Conservation (phyloP, 768 basidiomycete species). For the Tylopilus intermedius region DNA sequence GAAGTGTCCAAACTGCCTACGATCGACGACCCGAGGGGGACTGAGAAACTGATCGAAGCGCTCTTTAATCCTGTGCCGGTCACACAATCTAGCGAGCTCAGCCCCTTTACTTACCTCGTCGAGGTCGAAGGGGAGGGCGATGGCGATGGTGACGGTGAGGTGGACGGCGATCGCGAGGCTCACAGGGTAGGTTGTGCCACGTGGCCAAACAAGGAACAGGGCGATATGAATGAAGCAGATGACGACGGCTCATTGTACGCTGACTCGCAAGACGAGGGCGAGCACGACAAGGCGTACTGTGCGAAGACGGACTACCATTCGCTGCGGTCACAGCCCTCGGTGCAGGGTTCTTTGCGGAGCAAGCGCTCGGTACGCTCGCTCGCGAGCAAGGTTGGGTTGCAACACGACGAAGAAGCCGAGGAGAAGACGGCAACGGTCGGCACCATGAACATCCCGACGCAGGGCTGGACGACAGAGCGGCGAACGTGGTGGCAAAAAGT, state of each 20-base stretch:
- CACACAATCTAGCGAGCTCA: conserved; percentile 21
- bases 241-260: conserved; percentile 22
- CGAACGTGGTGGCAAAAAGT: conserved; percentile 32
- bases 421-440: not conserved
- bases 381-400: conserved; percentile 6
- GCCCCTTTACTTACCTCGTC: conserved; percentile 36
- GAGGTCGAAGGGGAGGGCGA: conserved; percentile 24
- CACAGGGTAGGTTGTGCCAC: not conserved
- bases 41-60: conserved; percentile 72
- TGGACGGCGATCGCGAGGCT: conserved; percentile 1
- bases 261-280: conserved; percentile 15
- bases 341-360: conserved; percentile 21
- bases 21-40: conserved; percentile 57
- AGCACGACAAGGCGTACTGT: conserved; percentile 1
- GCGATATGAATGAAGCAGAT: conserved; percentile 3
- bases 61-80: conserved; percentile 69
- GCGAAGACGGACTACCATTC: conserved; percentile 29
- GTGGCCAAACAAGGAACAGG: not conserved
- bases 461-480: conserved; percentile 13
- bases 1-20: conserved; percentile 40
- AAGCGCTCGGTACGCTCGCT: conserved; percentile 19
- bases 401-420: not conserved
- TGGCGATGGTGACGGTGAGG: conserved; percentile 16
- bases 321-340: conserved; percentile 22
- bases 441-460: not conserved